Conservation (phyloP, 1,284 basidiomycete species). For the Ganoderma multipileum region DNA sequence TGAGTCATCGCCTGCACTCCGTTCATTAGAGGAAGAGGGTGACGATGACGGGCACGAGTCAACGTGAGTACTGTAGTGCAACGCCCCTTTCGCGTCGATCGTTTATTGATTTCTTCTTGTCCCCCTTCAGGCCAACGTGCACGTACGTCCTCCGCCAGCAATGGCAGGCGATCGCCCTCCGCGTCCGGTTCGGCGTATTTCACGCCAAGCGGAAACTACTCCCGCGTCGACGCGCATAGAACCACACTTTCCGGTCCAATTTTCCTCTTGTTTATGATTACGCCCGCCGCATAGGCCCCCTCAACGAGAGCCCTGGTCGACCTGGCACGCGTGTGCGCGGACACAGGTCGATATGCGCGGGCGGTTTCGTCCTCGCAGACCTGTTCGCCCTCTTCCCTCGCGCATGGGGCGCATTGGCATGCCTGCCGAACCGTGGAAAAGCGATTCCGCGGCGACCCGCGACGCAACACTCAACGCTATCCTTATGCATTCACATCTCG, state of each 20-base stretch:
- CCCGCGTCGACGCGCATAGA: conserved; percentile 30
- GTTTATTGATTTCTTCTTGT: conserved; percentile 4
- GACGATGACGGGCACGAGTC: conserved; percentile 43
- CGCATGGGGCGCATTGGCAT: conserved; percentile 21
- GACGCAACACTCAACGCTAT: conserved; percentile 25
- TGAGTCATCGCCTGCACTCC: conserved; percentile 25
- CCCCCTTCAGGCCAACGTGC: conserved; percentile 57
- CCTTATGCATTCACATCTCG: conserved; percentile 31
- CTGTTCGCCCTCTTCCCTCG: conserved; percentile 11
- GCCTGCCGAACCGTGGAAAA: conserved; percentile 27
- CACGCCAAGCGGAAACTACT: conserved; percentile 53
- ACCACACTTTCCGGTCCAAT: conserved; percentile 3
- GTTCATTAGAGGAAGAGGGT: conserved; percentile 24
- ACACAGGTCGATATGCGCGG: conserved; percentile 30
- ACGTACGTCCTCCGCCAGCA: conserved; percentile 56
- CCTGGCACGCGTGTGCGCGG: conserved; percentile 27
- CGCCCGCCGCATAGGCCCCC: conserved; percentile 26
- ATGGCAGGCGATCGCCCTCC: conserved; percentile 63
- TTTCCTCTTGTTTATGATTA: conserved; percentile 6
- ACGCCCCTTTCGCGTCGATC: neutral
- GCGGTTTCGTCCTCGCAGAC: conserved; percentile 7
- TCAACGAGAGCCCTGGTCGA: conserved; percentile 27
- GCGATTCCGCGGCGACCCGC: conserved; percentile 18
- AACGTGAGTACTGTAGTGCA: conserved; percentile 20
- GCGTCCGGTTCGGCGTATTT: conserved; percentile 63